These are phyloP conservation scores for Chrysosporium queenslandicum DNA, from an alignment of 2,329 filamentous ascomycete species.

Conservation along the genomic window DNA sequence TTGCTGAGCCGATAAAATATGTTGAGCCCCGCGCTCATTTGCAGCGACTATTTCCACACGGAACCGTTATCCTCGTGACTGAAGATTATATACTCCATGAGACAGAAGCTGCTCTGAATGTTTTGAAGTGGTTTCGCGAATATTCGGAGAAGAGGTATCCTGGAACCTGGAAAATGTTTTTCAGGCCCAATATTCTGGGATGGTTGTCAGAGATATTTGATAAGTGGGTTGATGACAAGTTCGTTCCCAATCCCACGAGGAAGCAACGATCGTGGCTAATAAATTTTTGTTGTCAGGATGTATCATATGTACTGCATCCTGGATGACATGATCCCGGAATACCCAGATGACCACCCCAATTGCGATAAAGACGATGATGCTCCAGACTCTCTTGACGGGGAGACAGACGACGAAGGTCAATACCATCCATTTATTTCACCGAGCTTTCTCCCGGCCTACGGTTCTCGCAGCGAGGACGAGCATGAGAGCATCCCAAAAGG, in stretches of 20 bases:
- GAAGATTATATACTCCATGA: conserved; percentile 32
- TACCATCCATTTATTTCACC: conserved; percentile 26
- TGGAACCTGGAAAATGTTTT: conserved; percentile 31
- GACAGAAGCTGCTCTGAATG: conserved; percentile 23
- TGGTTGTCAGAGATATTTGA: conserved; percentile 29
- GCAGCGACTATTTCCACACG: conserved; percentile 32
- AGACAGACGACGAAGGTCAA: conserved; percentile 19
- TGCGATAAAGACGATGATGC: conserved; percentile 10
- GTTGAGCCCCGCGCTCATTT: conserved; percentile 21
- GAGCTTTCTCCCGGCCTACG: conserved; percentile 23
- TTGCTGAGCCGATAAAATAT: conserved; percentile 22
- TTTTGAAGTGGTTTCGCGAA: conserved; percentile 31
- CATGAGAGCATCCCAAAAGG: conserved; percentile 20
- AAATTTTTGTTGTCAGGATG: conserved; percentile 14
- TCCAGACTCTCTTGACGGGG: conserved; percentile 20
- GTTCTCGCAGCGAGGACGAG: conserved; percentile 21
- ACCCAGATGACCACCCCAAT: conserved; percentile 12
- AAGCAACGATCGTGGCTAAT: background rate
- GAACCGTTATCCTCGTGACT: conserved; percentile 32
- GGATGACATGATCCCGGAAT: conserved; percentile 20
- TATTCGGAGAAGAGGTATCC: conserved; percentile 19
- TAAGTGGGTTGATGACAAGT: conserved; percentile 18
- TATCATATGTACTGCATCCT: conserved; percentile 25
- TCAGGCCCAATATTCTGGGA: conserved; percentile 29
- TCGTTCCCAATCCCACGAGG: conserved; percentile 9